Conservation (phyloP, 257 asterid genomes). For the Nemophila menziesii region DNA sequence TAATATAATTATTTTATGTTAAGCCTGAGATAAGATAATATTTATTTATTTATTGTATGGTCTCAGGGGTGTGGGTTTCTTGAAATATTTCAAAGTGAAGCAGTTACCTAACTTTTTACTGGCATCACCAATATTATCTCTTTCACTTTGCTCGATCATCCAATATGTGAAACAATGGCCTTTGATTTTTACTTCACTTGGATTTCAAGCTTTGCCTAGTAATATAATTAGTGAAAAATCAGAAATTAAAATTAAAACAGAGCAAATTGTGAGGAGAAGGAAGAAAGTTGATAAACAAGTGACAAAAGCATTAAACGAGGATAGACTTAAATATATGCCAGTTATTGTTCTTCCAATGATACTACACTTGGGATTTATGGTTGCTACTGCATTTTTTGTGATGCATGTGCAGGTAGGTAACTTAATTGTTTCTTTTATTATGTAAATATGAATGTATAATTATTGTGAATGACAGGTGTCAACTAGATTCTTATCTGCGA, state of each 20-base stretch:
- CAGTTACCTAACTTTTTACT: constrained; percentile 89
- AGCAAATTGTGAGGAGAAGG: constrained; percentile 30
- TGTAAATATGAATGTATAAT: not conserved
- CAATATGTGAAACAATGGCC: constrained; percentile 67
- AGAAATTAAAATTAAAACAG: constrained; percentile 47
- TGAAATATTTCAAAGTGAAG: constrained; percentile 70
- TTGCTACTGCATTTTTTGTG: constrained; percentile 62
- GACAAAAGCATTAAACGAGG: constrained; percentile 20
- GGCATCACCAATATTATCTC: constrained; percentile 75
- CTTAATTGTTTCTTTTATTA: not conserved
- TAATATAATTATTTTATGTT: not conserved
- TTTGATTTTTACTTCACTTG: constrained; percentile 57
- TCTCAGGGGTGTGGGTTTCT: constrained; percentile 92
- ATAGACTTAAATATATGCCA: constrained; percentile 24
- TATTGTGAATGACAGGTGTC: constrained; percentile 44
- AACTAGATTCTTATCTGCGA: constrained; percentile 80
- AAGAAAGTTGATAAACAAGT: constrained; percentile 25
- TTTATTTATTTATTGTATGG: too few relatives aligned
- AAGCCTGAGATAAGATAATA: constrained; percentile 12
- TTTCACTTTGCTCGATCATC: constrained; percentile 56
- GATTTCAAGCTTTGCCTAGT: constrained; percentile 32
- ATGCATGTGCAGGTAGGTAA: constrained; percentile 86
- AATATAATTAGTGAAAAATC: constrained; percentile 17
- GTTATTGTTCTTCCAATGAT: constrained; percentile 58
- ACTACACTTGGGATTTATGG: constrained; percentile 76